Conservation (phyloP, 2,329 filamentous ascomycete genomes). For the Colletotrichum destructivum region DNA sequence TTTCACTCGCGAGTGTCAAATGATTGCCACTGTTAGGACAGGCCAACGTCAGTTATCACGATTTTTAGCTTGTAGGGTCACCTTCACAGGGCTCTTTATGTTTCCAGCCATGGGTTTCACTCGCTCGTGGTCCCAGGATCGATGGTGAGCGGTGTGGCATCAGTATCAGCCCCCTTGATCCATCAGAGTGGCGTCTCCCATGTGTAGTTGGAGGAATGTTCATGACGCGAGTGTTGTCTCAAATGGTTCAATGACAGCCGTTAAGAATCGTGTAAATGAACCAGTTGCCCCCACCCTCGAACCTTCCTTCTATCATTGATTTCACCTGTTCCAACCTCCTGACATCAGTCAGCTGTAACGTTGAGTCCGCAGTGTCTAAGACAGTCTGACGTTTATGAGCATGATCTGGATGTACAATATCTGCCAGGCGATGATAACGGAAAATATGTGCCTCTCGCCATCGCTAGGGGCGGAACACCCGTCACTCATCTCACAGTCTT, state of each 20-base stretch:
- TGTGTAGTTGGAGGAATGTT: constrained; percentile 9
- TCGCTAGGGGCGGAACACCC: neutral
- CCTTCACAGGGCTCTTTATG: neutral
- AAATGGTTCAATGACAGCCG: neutral
- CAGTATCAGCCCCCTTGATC: constrained; percentile 10
- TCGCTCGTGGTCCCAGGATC: neutral
- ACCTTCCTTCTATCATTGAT: neutral
- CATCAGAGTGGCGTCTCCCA: constrained; percentile 12
- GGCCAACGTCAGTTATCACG: no score
- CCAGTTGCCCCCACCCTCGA: neutral
- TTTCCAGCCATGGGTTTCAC: neutral
- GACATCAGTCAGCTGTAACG: constrained; percentile 22
- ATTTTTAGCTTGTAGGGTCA: no score
- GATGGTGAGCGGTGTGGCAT: neutral
- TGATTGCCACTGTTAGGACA: no score
- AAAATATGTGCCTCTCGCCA: neutral
- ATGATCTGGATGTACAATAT: neutral
- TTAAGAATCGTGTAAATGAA: neutral
- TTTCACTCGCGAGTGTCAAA: no score
- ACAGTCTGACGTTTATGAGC: constrained; percentile 30
- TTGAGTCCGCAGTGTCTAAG: constrained; percentile 23
- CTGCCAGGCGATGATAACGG: neutral
- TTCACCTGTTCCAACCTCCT: neutral
- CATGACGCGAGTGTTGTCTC: constrained; percentile 29
- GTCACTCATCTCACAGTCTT: neutral